Evolutionary conservation across 2,329 filamentous ascomycete species (phyloP), one percentile per base, ranked within the genome.

Genomic region (Whalleya microplaca): DNA sequence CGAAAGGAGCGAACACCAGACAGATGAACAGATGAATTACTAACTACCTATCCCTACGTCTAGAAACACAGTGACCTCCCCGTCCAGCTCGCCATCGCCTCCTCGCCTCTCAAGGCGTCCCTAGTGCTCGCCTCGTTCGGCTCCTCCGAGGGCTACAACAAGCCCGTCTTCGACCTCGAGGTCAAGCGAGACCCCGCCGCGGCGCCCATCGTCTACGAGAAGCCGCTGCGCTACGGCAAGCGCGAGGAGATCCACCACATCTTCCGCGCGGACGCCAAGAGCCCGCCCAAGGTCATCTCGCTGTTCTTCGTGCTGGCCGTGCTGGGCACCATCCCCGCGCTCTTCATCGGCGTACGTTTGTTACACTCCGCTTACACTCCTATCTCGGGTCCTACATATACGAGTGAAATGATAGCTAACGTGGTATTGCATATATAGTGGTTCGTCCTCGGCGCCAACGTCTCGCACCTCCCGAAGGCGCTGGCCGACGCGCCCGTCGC

Each of bases 1-100:
- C 32, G 32, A 14, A 16, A 37, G 9, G 10, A 12, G 32, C 32
- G 14, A 12, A 12, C 9, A 37, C 14, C 4, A 37, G 8, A 37
- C 27, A 37, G 8, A 27, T 27, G 23, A 27, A 4, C 23, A 16
- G 7, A 37, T 7, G 4, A 3, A 49, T 45, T 44, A 27, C 48
- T 29, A 18, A 19, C 6, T 29, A 46, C 72, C 77, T 62, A 75
- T 66, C 48, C 51, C 32, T 51, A 41, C 21, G 45, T 19, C 42
- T 72, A 97, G 94, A 84, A 89, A 55, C 90, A 94, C 56, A 94
- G 92, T 78, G 93, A 98, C 69, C 85, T 99, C 58, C 94, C 95
- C 20, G 70, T 87, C 60, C 92, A 96, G 76, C 86, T 98, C 69
- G 84, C 96, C 62, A 79, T 82, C 42, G 82, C 88, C 27, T 73